Conservation (phyloP, 176 grass and related monocot genomes). For the Bolboschoenus planiculmis region DNA sequence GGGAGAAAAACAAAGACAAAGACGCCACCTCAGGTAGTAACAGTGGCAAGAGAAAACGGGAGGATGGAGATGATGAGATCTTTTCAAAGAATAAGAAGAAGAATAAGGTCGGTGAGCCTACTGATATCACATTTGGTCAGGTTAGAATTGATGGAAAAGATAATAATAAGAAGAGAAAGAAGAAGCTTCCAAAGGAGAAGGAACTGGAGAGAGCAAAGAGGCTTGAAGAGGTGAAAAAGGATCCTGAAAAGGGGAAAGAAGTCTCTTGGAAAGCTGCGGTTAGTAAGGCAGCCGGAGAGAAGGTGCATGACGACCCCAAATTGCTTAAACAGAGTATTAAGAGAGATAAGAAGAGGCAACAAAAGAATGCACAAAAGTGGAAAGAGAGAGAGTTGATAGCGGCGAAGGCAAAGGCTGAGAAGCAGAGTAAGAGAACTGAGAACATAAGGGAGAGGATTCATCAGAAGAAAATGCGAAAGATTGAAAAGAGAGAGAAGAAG, state of each 20-base stretch:
- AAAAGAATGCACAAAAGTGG: constrained; percentile 55
- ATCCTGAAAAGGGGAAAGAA: constrained; percentile 56
- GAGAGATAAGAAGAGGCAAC: constrained; percentile 60
- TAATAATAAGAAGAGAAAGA: constrained; percentile 61
- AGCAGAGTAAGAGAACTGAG: constrained; percentile 48
- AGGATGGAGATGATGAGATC: constrained; percentile 17
- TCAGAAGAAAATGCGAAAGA: constrained; percentile 63
- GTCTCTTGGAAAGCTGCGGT: constrained; percentile 67
- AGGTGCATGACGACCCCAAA: constrained; percentile 86
- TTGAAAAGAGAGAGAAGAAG: constrained; percentile 97
- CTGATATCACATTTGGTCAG: constrained; percentile 58
- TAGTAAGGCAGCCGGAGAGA: constrained; percentile 64
- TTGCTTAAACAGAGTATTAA: constrained; percentile 79
- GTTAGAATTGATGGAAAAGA: constrained; percentile 57
- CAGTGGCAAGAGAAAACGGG: constrained; percentile 45
- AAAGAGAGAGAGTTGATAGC: constrained; percentile 51
- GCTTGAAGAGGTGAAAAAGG: constrained; percentile 57
- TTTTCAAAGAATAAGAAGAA: constrained; percentile 43
- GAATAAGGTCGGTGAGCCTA: constrained; percentile 26
- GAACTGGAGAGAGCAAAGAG: constrained; percentile 55
- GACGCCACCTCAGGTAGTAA: background rate
- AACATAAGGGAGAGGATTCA: constrained; percentile 74
- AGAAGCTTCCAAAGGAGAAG: constrained; percentile 58
- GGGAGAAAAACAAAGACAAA: constrained; percentile 29
- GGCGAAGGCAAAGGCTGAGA: constrained; percentile 39